Percentiles rank a stretch among this genome's conserved stretches.
phyloP scores from a whole-genome alignment of 768 basidiomycete genomes.

The Multifurca ochricompacta region DNA sequence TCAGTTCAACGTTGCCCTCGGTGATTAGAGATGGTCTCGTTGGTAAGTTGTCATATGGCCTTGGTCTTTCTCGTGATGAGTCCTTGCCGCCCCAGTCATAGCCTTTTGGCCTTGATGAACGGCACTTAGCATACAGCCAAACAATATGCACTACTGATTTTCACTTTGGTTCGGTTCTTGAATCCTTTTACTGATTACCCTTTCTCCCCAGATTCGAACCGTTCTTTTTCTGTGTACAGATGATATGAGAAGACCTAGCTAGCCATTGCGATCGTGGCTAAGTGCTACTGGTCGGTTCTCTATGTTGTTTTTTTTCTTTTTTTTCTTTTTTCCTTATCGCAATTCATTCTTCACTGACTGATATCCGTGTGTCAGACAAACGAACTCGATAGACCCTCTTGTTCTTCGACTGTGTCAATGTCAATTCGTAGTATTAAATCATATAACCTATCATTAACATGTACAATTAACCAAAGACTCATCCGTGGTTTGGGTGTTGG shows the following conservation, averaged over 20 bases:
- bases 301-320: too few species aligned
- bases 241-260: not conserved
- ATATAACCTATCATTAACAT: conserved; percentile 2
- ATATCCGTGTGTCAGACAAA: not conserved
- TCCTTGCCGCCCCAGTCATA: conserved; percentile 23
- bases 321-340: not conserved
- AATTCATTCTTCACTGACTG: not conserved
- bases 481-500: not conserved
- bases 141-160: conserved; percentile 20
- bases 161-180: not conserved
- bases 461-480: conserved; percentile 9
- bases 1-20: too few species aligned
- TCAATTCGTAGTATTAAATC: conserved; percentile 4
- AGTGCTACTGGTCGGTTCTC: not conserved
- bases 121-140: conserved; percentile 22
- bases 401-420: not conserved
- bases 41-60: conserved; percentile 1
- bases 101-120: conserved; percentile 20
- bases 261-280: not conserved
- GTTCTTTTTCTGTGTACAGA: not conserved
- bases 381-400: not conserved
- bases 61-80: conserved; percentile 13
- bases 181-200: not conserved
- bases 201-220: not conserved
- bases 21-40: not conserved